phyloP scores from a whole-genome alignment of 495 filamentous ascomycete species.

The Hypoxylon perforatum region DNA sequence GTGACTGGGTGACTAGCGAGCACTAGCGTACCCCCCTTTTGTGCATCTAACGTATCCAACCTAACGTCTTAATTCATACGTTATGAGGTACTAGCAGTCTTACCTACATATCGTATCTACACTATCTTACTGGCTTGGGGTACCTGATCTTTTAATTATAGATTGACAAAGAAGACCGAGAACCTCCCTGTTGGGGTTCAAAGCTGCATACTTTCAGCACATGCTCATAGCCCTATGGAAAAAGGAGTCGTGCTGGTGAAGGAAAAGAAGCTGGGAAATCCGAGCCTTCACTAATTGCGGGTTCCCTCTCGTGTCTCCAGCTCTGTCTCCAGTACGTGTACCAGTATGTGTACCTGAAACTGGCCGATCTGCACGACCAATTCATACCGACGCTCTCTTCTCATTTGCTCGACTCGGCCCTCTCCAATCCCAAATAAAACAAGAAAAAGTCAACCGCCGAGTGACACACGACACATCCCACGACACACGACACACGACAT shows the following conservation, averaged over 20 bases:
- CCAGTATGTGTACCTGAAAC: slow-evolving; percentile 41
- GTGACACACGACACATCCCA: slow-evolving; percentile 30
- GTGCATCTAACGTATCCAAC: no score
- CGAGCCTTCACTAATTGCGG: slow-evolving; percentile 25
- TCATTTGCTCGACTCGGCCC: background rate
- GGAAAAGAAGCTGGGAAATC: background rate
- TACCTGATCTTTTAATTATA: no score
- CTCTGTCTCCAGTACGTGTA: background rate
- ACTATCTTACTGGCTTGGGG: no score
- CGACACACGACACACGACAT: no score
- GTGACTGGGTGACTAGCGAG: slow-evolving; percentile 8
- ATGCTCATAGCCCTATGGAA: no score
- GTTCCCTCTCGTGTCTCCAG: slow-evolving; percentile 14
- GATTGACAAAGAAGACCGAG: no score
- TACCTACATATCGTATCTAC: no score
- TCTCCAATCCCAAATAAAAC: slow-evolving; percentile 29
- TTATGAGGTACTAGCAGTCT: no score
- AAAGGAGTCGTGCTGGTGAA: no score
- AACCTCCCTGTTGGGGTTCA: no score
- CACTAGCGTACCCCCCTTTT: background rate
- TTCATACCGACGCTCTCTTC: slow-evolving; percentile 11
- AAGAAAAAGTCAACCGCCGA: slow-evolving; percentile 13
- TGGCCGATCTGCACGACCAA: slow-evolving; percentile 41
- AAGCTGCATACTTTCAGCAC: no score
- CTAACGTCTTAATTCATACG: no score